Evolutionary conservation across 768 basidiomycete species (phyloP).

Genomic region (Udeniomyces megalosporus): DNA sequence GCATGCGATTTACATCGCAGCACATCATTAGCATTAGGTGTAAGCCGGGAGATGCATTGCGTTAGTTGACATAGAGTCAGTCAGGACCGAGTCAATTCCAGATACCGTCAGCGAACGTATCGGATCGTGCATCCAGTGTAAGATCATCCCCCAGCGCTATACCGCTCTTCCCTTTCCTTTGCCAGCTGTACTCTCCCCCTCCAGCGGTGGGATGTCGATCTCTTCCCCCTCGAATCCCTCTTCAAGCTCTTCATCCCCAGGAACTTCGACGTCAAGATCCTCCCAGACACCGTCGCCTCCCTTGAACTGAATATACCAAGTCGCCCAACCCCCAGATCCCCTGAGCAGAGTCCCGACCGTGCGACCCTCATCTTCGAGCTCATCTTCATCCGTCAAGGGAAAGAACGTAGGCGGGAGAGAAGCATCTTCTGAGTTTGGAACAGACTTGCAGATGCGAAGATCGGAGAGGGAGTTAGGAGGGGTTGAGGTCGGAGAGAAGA

Average conservation of each 20-base stretch:
- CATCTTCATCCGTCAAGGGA: conserved; percentile 52
- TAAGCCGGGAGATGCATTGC: no score
- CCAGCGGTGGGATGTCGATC: no score
- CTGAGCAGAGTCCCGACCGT: conserved; percentile 41
- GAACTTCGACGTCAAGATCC: conserved; percentile 35
- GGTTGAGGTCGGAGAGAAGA: not conserved
- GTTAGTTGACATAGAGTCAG: no score
- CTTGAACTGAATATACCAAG: conserved; percentile 64
- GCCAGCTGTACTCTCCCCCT: not conserved
- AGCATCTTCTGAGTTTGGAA: conserved; percentile 44
- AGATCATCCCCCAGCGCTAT: no score
- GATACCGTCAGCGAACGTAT: no score
- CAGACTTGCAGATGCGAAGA: not conserved
- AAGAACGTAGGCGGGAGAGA: conserved; percentile 76
- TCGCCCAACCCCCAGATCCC: conserved; percentile 40
- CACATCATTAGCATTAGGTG: no score
- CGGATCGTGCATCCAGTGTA: no score
- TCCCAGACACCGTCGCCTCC: conserved; percentile 51
- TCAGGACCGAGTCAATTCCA: no score
- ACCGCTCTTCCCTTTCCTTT: conserved; percentile 1
- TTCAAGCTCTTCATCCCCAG: not conserved
- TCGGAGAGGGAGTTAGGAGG: conserved; percentile 53
- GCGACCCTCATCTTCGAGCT: conserved; percentile 38
- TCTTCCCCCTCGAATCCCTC: not conserved
- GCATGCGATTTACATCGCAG: no score